Evolutionary conservation across 257 asterid genomes (phyloP).

Genomic region (Rhazya stricta): DNA sequence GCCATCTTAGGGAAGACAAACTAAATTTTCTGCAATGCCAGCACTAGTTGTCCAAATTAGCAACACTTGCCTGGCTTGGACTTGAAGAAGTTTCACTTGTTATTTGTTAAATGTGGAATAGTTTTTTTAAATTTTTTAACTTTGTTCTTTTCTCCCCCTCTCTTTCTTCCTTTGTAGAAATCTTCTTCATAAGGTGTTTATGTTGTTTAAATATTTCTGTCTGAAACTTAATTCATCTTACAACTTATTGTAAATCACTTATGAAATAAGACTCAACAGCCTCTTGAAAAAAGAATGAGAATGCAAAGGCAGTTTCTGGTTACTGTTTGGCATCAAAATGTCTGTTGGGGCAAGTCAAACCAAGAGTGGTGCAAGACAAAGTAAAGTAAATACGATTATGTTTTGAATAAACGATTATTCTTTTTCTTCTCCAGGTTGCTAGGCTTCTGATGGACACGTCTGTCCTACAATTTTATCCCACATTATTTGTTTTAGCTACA

Average conservation of each 20-base stretch:
- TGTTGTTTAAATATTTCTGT: not conserved
- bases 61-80: not conserved
- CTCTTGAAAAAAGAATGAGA: not conserved
- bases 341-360: not conserved
- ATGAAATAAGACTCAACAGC: not conserved
- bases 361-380: not conserved
- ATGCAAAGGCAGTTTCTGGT: not conserved
- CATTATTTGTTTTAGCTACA: conserved; percentile 69
- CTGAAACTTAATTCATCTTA: not conserved
- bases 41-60: not conserved
- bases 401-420: conserved; percentile 1
- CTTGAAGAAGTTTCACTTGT: not conserved
- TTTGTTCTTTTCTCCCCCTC: not conserved
- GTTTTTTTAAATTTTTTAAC: not conserved
- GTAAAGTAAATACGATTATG: not conserved
- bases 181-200: not conserved
- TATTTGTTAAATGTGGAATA: not conserved
- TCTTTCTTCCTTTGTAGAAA: not conserved
- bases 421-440: conserved; percentile 52
- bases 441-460: conserved; percentile 78
- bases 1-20: not conserved
- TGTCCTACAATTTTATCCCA: conserved; percentile 66
- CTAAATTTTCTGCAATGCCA: not conserved
- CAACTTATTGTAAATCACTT: not conserved
- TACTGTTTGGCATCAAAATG: not conserved